Conservation (phyloP, 805 yeast species). For the Saccharomycopsis selenospora region DNA sequence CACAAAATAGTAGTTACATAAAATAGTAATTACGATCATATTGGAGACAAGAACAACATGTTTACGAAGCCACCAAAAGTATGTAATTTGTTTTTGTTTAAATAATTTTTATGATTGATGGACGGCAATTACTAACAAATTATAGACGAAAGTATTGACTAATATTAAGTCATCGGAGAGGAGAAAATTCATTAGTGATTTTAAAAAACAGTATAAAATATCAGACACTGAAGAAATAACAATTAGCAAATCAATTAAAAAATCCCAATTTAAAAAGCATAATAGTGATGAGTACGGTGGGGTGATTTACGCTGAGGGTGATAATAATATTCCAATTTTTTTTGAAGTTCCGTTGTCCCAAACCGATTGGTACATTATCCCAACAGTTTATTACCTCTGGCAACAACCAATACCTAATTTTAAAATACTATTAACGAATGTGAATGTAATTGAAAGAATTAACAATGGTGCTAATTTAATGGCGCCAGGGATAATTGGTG, state of each 20-base stretch:
- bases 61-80: neutral
- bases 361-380: constrained; percentile 49
- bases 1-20: no score
- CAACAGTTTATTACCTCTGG: constrained; percentile 74
- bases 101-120: no score
- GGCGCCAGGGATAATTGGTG: constrained; percentile 55
- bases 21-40: no score
- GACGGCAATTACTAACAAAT: no score
- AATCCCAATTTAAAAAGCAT: neutral
- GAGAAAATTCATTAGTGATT: constrained; percentile 40
- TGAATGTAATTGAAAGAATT: constrained; percentile 62
- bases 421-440: constrained; percentile 66
- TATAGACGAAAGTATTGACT: constrained; percentile 51
- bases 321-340: constrained; percentile 64
- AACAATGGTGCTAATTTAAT: constrained; percentile 74
- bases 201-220: constrained; percentile 37
- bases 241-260: neutral
- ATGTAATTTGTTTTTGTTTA: neutral
- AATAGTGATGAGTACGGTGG: constrained; percentile 33
- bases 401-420: constrained; percentile 53
- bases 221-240: constrained; percentile 27
- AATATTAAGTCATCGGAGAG: constrained; percentile 81
- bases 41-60: neutral
- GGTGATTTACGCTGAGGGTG: constrained; percentile 56
- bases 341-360: no score